A percentile compares a stretch with the other conserved stretches of the same genome.
phyloP scores from a whole-genome alignment of 345 rosid species.

The Populus ilicifolia region DNA sequence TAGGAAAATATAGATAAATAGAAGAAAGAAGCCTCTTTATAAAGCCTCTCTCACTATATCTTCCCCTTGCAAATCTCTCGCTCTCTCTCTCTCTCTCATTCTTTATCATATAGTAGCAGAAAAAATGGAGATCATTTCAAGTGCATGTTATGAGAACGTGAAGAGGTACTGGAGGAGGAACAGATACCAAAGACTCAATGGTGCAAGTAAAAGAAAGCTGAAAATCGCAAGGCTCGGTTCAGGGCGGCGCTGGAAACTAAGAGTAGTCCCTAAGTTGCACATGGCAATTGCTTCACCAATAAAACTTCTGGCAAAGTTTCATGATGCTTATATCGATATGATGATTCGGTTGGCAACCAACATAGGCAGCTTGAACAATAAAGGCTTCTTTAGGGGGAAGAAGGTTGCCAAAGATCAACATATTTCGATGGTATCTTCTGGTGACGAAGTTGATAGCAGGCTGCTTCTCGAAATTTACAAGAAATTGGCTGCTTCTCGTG shows the following conservation, averaged over 20 bases:
- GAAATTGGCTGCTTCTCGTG: conserved; percentile 29
- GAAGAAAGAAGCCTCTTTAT: neutral
- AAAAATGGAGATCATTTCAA: conserved; percentile 25
- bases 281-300: conserved; percentile 23
- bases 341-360: conserved; percentile 26
- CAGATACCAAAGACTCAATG: conserved; percentile 31
- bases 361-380: conserved; percentile 17
- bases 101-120: too few relatives aligned
- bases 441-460: conserved; percentile 29
- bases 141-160: conserved; percentile 20
- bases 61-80: neutral
- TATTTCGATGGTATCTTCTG: conserved; percentile 20
- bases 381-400: conserved; percentile 22
- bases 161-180: conserved; percentile 46
- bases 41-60: neutral
- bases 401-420: conserved; percentile 18
- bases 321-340: conserved; percentile 28
- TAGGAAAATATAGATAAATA: too few relatives aligned
- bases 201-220: conserved; percentile 20
- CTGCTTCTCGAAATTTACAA: conserved; percentile 35
- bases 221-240: conserved; percentile 35
- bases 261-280: neutral
- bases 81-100: neutral
- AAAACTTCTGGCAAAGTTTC: conserved; percentile 31
- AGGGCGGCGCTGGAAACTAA: neutral